Conservation (phyloP, 306 rosid genomes). For the Prunus padus region DNA sequence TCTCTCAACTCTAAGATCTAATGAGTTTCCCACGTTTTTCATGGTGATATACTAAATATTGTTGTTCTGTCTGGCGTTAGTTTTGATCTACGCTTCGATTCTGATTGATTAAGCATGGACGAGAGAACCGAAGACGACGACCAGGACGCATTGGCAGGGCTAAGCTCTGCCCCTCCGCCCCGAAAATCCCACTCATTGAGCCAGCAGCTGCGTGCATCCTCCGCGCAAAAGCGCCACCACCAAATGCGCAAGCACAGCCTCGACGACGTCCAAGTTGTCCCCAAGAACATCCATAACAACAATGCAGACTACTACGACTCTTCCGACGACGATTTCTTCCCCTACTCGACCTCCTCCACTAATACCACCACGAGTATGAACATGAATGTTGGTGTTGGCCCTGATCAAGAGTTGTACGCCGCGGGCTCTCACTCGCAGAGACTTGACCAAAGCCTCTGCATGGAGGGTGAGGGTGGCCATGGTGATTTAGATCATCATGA, state of each 20-base stretch:
- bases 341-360: slow-evolving; percentile 55
- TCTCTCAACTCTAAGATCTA: not conserved
- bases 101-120: slow-evolving; percentile 35
- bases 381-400: not conserved
- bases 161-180: slow-evolving; percentile 57
- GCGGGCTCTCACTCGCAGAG: slow-evolving; percentile 26
- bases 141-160: slow-evolving; percentile 52
- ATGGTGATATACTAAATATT: not conserved
- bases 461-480: slow-evolving; percentile 26
- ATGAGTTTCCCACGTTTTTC: not conserved
- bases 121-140: slow-evolving; percentile 72
- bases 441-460: slow-evolving; percentile 37
- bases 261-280: slow-evolving; percentile 56
- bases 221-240: slow-evolving; percentile 47
- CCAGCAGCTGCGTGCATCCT: slow-evolving; percentile 63
- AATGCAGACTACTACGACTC: slow-evolving; percentile 40
- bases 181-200: slow-evolving; percentile 84
- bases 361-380: slow-evolving; percentile 24
- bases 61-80: too few relatives aligned
- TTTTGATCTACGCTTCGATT: not conserved
- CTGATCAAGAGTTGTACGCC: slow-evolving; percentile 5
- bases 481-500: slow-evolving; percentile 28
- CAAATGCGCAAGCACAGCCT: slow-evolving; percentile 81
- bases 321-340: slow-evolving; percentile 68
- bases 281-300: slow-evolving; percentile 12